Conservation (phyloP, 176 grass and related monocot species). For the Thalia dealbata region DNA sequence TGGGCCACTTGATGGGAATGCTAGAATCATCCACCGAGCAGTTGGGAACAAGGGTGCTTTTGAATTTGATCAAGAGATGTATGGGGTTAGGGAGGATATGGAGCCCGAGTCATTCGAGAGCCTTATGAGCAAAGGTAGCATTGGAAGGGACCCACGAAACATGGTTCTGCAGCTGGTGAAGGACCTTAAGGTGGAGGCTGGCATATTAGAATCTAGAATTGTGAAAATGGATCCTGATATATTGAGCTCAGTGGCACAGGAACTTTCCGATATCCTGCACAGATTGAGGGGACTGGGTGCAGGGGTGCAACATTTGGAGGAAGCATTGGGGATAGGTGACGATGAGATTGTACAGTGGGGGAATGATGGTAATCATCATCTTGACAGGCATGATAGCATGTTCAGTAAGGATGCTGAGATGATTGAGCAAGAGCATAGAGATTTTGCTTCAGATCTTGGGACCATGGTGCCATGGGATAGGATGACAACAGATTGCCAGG, state of each 20-base stretch:
- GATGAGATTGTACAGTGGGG: constrained; percentile 54
- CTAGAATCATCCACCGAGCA: constrained; percentile 84
- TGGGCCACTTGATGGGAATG: constrained; percentile 91
- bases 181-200: constrained; percentile 56
- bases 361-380: constrained; percentile 37
- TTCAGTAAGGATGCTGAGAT: constrained; percentile 88
- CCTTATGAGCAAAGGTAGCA: constrained; percentile 33
- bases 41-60: constrained; percentile 76
- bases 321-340: constrained; percentile 45
- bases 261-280: constrained; percentile 62
- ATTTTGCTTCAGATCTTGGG: constrained; percentile 82
- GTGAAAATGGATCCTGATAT: constrained; percentile 57
- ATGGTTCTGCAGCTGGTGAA: constrained; percentile 59
- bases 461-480: constrained; percentile 82
- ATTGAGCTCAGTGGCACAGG: constrained; percentile 39
- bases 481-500: constrained; percentile 60
- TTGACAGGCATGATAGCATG: constrained; percentile 41
- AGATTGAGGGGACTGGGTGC: constrained; percentile 60
- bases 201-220: constrained; percentile 57
- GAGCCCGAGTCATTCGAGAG: constrained; percentile 43
- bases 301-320: constrained; percentile 44
- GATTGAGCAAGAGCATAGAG: constrained; percentile 75
- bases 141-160: constrained; percentile 46
- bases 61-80: constrained; percentile 80
- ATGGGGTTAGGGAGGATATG: constrained; percentile 61